Base-by-base conservation (phyloP, 108 stramenopile genomes). In the Cyclotella choctawhatcheeana region DNA sequence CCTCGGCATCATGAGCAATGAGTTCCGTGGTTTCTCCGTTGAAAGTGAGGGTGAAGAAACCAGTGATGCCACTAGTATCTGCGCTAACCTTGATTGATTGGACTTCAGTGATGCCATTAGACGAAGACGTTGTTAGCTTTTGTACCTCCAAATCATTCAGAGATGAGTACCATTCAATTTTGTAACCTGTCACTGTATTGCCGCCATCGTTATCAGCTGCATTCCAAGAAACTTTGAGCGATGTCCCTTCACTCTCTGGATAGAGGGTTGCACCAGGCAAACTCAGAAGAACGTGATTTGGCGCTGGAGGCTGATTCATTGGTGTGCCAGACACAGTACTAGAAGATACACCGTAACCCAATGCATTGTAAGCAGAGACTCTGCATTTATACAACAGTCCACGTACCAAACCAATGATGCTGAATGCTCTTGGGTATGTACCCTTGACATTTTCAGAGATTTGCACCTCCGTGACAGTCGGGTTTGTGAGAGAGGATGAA, bases 321-420 rank as follows among this genome's bases (percentile, higher is more conserved):
- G 92, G 87, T 17, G 66, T 65, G 24, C 79, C 87, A 27, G 73
- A 40, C 0, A 63, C 72, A 12, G 44, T 71, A 5, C 73, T 25
- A 5, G 89, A 89, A 2, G 80, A 86, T 20, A 65, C 27, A 13
- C 91, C 89, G 29, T 72, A 91, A 12, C 94, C 92, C 48, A 80
- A 50, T 24, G 72, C 51, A 80, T 96, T 96, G 82, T 88, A 90
- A 16, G 93, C 91, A 4, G 87, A 84, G 18, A 91, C 84, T 7
- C 90, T 87, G 58, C 78, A 85, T 64, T 82, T 82, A 73, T 94
- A 91, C n/a, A 61, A 50, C 48, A 81, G 53, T 5, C 93, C 93
- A 30, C 77, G 44, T 3, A 52, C 26, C 12, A 94, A 65, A 14
- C 81, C 84, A 16, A 40, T 12, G 37, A 93, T 76, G 44, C 55